phyloP scores from a whole-genome alignment of 352 stramenopile species.

The Phytophthora ramorum region DNA sequence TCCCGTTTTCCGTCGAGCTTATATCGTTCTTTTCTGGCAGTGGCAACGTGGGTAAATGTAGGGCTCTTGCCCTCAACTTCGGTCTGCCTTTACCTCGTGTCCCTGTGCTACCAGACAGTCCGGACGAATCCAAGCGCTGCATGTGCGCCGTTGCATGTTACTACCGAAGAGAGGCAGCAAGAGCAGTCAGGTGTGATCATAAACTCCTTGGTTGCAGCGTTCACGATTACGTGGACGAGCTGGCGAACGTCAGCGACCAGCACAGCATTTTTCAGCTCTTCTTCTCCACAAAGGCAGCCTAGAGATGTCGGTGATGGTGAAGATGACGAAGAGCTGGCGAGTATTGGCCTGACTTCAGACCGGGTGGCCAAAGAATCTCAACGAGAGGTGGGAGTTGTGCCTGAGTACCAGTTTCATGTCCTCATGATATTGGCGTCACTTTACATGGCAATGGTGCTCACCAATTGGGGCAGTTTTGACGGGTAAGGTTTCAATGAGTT shows the following conservation, averaged over 20 bases:
- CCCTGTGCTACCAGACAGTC: slow-evolving; percentile 78
- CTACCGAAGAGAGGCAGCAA: slow-evolving; percentile 39
- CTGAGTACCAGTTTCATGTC: slow-evolving; percentile 79
- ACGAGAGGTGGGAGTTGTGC: slow-evolving; percentile 31
- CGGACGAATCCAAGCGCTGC: slow-evolving; percentile 67
- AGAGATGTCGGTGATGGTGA: slow-evolving; percentile 17
- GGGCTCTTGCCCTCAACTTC: slow-evolving; percentile 64
- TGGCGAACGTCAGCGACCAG: slow-evolving; percentile 73
- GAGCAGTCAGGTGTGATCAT: slow-evolving; percentile 50
- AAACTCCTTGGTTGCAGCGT: slow-evolving; percentile 62
- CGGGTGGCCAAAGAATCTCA: slow-evolving; percentile 21
- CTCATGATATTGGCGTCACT: slow-evolving; percentile 79
- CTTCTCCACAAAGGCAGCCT: slow-evolving; percentile 27
- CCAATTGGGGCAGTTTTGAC: slow-evolving; percentile 73
- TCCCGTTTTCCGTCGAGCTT: neutral
- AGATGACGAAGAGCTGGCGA: slow-evolving; percentile 42
- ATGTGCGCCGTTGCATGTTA: slow-evolving; percentile 42
- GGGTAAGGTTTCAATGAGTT: slow-evolving; percentile 42
- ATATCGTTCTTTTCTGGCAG: slow-evolving; percentile 37
- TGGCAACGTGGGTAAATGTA: slow-evolving; percentile 63
- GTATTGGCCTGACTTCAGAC: slow-evolving; percentile 28
- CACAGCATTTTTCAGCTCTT: slow-evolving; percentile 62
- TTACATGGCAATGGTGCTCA: slow-evolving; percentile 88
- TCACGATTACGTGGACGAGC: slow-evolving; percentile 74
- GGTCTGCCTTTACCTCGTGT: slow-evolving; percentile 67